Evolutionary conservation across 768 basidiomycete species (phyloP).

Genomic region (Naganishia kalamii): DNA sequence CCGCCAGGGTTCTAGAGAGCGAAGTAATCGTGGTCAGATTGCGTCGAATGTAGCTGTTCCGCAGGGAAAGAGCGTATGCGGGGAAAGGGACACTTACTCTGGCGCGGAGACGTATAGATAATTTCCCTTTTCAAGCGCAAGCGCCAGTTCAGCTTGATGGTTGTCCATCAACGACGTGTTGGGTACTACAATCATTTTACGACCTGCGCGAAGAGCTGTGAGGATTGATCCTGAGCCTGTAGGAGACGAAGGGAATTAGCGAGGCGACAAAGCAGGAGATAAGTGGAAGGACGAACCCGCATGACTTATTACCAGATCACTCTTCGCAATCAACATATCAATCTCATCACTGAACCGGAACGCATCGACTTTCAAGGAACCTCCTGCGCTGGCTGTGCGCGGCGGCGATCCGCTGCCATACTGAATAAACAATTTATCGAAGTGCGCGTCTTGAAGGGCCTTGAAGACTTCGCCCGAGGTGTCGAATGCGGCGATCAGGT

Average conservation of each 20-base stretch:
- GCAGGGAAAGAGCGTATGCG: background rate
- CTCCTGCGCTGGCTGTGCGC: conserved; percentile 25
- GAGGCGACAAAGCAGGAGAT: background rate
- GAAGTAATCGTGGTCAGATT: background rate
- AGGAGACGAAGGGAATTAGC: no score
- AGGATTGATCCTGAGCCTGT: conserved; percentile 91
- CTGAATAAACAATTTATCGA: conserved; percentile 58
- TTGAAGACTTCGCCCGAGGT: conserved; percentile 58
- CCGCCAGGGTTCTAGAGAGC: background rate
- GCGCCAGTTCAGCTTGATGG: conserved; percentile 84
- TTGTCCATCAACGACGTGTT: conserved; percentile 84
- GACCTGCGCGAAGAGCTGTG: conserved; percentile 68
- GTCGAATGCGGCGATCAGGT: conserved; percentile 56
- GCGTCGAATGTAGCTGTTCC: background rate
- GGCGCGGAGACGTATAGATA: conserved; percentile 17
- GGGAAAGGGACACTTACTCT: conserved; percentile 2
- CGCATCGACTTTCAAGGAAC: conserved; percentile 57
- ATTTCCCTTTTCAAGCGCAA: conserved; percentile 50
- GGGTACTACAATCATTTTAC: conserved; percentile 77
- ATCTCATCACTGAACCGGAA: conserved; percentile 73
- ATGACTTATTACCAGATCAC: conserved; percentile 83
- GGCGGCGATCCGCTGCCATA: conserved; percentile 54
- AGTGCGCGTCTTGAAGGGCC: conserved; percentile 50
- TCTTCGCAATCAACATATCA: conserved; percentile 57
- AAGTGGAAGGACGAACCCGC: conserved; percentile 59